Percentiles rank a stretch among this genome's conserved stretches.
Evolutionary conservation across 2,329 filamentous ascomycete genomes (phyloP).

Genomic region (Sclerotinia subarctica): DNA sequence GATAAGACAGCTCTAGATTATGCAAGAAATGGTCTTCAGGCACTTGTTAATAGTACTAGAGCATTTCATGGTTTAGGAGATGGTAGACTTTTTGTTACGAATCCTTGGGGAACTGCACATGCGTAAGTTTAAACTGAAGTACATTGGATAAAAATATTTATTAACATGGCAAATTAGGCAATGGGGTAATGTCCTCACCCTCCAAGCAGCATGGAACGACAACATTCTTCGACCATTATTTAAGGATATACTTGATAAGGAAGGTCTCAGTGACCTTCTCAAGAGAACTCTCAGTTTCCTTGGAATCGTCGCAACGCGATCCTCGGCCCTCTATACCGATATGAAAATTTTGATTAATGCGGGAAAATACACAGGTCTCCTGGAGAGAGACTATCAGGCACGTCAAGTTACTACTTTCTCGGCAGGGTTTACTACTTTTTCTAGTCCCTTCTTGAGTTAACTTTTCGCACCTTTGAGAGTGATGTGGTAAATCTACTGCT

Average conservation of each 20-base stretch:
- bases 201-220: conserved; percentile 76
- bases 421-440: conserved; percentile 15
- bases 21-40: conserved; percentile 52
- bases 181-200: conserved; percentile 94
- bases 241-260: conserved; percentile 52
- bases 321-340: conserved; percentile 72
- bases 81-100: conserved; percentile 78
- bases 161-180: conserved; percentile 56
- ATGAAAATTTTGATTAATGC: conserved; percentile 62
- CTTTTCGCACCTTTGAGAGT: background rate
- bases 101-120: conserved; percentile 91
- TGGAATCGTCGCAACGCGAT: conserved; percentile 63
- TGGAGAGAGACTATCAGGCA: conserved; percentile 19
- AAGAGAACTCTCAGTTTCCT: conserved; percentile 75
- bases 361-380: conserved; percentile 28
- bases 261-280: conserved; percentile 59
- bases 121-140: conserved; percentile 62
- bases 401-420: conserved; percentile 19
- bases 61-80: conserved; percentile 68
- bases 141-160: conserved; percentile 16
- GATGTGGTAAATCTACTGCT: conserved; percentile 7
- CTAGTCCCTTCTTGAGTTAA: conserved; percentile 8
- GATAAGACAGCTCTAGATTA: conserved; percentile 50
- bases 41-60: conserved; percentile 78
- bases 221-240: conserved; percentile 57